These are phyloP conservation scores for Lecanicillium sp. DNA, from an alignment of 2,329 filamentous ascomycete genomes.

Conservation along the genomic window DNA sequence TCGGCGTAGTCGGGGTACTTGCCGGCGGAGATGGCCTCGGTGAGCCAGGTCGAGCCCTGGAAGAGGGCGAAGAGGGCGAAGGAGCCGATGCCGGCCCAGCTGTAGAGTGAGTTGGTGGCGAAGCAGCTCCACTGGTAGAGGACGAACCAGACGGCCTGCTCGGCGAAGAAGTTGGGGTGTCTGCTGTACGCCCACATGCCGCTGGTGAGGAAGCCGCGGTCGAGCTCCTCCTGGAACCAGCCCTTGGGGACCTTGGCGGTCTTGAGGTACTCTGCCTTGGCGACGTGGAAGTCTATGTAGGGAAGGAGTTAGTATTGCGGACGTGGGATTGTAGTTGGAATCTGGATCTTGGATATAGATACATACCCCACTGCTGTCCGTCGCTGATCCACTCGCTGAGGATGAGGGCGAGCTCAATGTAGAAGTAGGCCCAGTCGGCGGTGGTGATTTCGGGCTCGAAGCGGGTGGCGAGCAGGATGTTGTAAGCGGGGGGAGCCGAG, in stretches of 20 bases:
- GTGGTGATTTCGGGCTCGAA: constrained; percentile 46
- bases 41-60: constrained; percentile 82
- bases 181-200: constrained; percentile 85
- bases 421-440: constrained; percentile 44
- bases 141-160: constrained; percentile 84
- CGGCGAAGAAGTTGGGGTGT: constrained; percentile 91
- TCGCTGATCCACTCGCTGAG: constrained; percentile 75
- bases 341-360: background rate
- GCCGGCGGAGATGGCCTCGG: constrained; percentile 68
- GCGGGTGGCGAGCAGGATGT: constrained; percentile 67
- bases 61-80: constrained; percentile 71
- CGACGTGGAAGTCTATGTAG: constrained; percentile 77
- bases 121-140: constrained; percentile 86
- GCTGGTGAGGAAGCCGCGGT: constrained; percentile 79
- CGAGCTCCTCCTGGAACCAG: constrained; percentile 68
- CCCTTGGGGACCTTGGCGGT: constrained; percentile 63
- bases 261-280: constrained; percentile 69
- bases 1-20: constrained; percentile 87
- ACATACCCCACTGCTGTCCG: constrained; percentile 81
- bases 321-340: background rate
- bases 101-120: constrained; percentile 62
- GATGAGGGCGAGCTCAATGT: constrained; percentile 44
- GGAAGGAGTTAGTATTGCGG: constrained; percentile 13
- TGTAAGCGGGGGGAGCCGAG: constrained; percentile 70
- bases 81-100: constrained; percentile 72